These are phyloP conservation scores for Musa itinerans DNA, from an alignment of 176 grass and related monocot species.

Conservation along the genomic window DNA sequence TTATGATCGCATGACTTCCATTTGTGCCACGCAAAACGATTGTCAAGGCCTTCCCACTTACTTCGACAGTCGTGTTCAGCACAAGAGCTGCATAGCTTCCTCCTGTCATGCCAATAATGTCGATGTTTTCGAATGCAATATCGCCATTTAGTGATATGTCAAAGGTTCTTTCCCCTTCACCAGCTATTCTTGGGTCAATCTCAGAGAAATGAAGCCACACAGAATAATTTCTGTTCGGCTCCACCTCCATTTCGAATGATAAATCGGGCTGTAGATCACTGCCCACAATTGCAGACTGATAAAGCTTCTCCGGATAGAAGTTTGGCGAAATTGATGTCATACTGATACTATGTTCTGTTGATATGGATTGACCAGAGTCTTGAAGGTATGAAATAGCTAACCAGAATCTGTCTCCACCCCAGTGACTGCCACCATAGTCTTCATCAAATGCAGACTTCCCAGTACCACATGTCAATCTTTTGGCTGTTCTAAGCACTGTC, in stretches of 20 bases:
- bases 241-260: conserved; percentile 79
- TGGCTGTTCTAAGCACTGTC: conserved; percentile 64
- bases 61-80: conserved; percentile 66
- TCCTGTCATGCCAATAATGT: conserved; percentile 74
- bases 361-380: conserved; percentile 52
- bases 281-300: conserved; percentile 76
- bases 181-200: conserved; percentile 59
- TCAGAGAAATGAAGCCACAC: conserved; percentile 99
- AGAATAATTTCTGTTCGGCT: conserved; percentile 92
- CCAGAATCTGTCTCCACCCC: conserved; percentile 98
- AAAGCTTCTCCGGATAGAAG: conserved; percentile 70
- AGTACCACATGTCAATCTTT: conserved; percentile 70
- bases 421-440: conserved; percentile 57
- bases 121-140: conserved; percentile 58
- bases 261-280: conserved; percentile 61
- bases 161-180: conserved; percentile 71
- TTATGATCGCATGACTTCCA: conserved; percentile 57
- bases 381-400: conserved; percentile 46
- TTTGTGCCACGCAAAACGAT: conserved; percentile 41
- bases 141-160: conserved; percentile 80
- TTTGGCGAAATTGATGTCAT: conserved; percentile 70
- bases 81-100: conserved; percentile 76
- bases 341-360: conserved; percentile 79
- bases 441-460: conserved; percentile 86
- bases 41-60: conserved; percentile 61